Conservation (phyloP, 805 yeast species). For the Phaffomyces opuntiae region DNA sequence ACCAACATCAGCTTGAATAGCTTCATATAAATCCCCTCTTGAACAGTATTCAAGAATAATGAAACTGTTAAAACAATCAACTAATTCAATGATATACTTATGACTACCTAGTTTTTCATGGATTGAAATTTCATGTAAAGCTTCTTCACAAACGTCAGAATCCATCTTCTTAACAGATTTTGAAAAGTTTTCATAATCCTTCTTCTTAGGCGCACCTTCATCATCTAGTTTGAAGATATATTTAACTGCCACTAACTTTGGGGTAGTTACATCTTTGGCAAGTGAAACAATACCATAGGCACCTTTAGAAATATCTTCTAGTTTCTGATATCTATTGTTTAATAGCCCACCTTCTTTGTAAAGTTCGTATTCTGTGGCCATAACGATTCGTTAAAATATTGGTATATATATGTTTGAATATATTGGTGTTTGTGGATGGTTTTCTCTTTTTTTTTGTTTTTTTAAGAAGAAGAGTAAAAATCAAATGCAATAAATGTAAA, state of each 20-base stretch:
- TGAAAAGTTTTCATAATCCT: conserved; percentile 24
- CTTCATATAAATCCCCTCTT: conserved; percentile 82
- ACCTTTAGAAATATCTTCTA: conserved; percentile 80
- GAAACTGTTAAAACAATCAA: conserved; percentile 62
- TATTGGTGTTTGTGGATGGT: no score
- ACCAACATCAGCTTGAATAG: conserved; percentile 54
- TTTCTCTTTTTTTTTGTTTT: not conserved
- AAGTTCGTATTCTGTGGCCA: conserved; percentile 28
- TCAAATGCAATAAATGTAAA: not conserved
- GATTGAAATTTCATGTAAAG: conserved; percentile 61
- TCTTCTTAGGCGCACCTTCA: conserved; percentile 23
- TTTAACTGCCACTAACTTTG: conserved; percentile 71
- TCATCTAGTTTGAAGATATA: conserved; percentile 61
- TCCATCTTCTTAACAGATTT: conserved; percentile 31
- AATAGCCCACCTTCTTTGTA: conserved; percentile 45
- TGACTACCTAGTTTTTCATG: conserved; percentile 55
- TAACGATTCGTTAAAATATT: not conserved
- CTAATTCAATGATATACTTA: conserved; percentile 49
- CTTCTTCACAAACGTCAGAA: conserved; percentile 45
- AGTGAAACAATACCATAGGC: conserved; percentile 89
- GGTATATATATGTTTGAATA: no score
- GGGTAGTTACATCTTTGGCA: conserved; percentile 52
- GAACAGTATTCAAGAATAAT: conserved; percentile 77
- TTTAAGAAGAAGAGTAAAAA: not conserved
- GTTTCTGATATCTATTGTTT: conserved; percentile 55